phyloP scores from a whole-genome alignment of 169 alveolate species.

The Perkinsus olseni region DNA sequence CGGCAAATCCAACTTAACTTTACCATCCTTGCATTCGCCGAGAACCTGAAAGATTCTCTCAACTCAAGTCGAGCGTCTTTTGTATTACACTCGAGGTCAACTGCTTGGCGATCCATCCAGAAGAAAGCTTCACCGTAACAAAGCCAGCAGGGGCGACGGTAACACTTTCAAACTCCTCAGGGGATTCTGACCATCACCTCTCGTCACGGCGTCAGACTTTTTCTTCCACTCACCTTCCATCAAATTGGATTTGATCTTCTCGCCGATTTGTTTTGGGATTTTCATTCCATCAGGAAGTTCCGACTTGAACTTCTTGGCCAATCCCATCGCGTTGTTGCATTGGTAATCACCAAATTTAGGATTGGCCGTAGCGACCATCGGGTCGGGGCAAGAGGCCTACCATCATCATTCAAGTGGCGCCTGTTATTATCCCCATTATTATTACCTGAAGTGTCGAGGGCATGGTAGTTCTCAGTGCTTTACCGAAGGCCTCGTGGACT shows the following conservation, averaged over 20 bases:
- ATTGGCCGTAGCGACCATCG: slow-evolving; percentile 42
- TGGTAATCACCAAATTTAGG: slow-evolving; percentile 66
- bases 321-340: slow-evolving; percentile 27
- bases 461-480: not conserved
- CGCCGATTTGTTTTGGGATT: slow-evolving; percentile 46
- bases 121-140: slow-evolving; percentile 38
- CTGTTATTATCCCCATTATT: too few species aligned
- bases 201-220: too few species aligned
- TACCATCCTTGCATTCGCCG: slow-evolving; percentile 11
- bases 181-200: slow-evolving; percentile 12
- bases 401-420: slow-evolving; percentile 5
- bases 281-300: not conserved
- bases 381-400: slow-evolving; percentile 22
- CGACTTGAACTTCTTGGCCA: not conserved
- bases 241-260: slow-evolving; percentile 48
- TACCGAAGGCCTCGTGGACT: not conserved
- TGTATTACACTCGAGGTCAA: slow-evolving; percentile 19
- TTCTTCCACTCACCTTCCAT: slow-evolving; percentile 43
- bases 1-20: slow-evolving; percentile 6
- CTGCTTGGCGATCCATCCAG: slow-evolving; percentile 35
- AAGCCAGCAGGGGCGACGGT: slow-evolving; percentile 68
- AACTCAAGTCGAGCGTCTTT: slow-evolving; percentile 28
- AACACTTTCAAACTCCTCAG: slow-evolving; percentile 38
- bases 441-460: not conserved
- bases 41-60: slow-evolving; percentile 20